phyloP scores from a whole-genome alignment of 371 early-diverging fungal genomes.

The Rhizomucor miehei region DNA sequence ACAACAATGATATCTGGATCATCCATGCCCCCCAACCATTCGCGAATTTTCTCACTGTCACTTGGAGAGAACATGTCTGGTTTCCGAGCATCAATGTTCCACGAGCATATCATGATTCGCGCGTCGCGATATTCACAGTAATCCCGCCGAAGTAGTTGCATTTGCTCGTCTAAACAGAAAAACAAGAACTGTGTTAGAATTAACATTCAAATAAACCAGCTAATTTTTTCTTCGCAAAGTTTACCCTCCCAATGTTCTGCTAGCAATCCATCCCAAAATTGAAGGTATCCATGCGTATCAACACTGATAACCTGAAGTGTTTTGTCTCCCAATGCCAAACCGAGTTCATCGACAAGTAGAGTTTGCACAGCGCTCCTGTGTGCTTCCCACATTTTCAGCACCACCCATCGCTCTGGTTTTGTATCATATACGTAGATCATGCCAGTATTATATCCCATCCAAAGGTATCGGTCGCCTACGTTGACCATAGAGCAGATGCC shows the following conservation, averaged over 20 bases:
- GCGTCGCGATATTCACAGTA: conserved; percentile 62
- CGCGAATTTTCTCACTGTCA: conserved; percentile 34
- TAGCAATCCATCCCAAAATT: conserved; percentile 77
- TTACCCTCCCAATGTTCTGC: conserved; percentile 65
- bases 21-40: conserved; percentile 57
- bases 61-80: conserved; percentile 46
- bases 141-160: conserved; percentile 46
- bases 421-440: conserved; percentile 78
- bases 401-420: conserved; percentile 50
- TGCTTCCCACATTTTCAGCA: conserved; percentile 73
- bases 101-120: conserved; percentile 70
- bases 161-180: conserved; percentile 38
- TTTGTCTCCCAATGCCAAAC: conserved; percentile 29
- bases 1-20: conserved; percentile 81
- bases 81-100: conserved; percentile 79
- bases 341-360: conserved; percentile 56
- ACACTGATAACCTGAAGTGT: conserved; percentile 58
- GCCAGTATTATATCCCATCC: conserved; percentile 81
- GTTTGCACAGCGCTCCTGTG: conserved; percentile 55
- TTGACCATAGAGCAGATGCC: conserved; percentile 63
- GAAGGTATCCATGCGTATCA: conserved; percentile 62
- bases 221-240: conserved; percentile 3
- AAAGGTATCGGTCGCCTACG: conserved; percentile 64
- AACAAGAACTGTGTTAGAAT: not conserved
- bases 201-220: not conserved